These are phyloP conservation scores for Populus euphratica DNA, from an alignment of 345 rosid genomes.

Conservation along the genomic window DNA sequence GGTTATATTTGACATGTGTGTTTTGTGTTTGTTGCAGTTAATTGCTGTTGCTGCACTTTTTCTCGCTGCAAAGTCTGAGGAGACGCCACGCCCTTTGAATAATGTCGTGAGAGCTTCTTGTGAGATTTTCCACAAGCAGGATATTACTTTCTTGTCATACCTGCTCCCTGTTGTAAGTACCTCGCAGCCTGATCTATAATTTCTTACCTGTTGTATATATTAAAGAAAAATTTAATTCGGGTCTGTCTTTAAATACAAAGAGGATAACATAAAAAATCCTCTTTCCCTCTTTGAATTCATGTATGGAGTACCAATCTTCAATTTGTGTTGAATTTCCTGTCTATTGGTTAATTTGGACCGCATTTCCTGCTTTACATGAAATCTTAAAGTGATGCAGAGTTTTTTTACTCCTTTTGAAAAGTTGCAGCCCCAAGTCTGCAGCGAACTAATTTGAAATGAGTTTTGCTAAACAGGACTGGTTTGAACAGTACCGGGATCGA, in stretches of 20 bases:
- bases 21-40: slow-evolving; percentile 40
- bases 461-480: slow-evolving; percentile 61
- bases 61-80: slow-evolving; percentile 77
- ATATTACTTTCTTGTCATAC: slow-evolving; percentile 54
- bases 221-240: background rate
- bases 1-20: slow-evolving; percentile 6
- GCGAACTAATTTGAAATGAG: slow-evolving; percentile 10
- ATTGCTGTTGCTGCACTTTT: slow-evolving; percentile 76
- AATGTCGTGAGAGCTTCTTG: slow-evolving; percentile 52
- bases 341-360: background rate
- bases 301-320: background rate
- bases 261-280: background rate
- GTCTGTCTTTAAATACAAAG: no score
- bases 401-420: background rate
- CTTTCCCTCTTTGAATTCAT: background rate
- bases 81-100: slow-evolving; percentile 73
- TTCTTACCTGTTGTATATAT: background rate
- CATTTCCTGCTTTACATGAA: background rate
- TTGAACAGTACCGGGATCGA: slow-evolving; percentile 69
- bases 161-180: slow-evolving; percentile 62
- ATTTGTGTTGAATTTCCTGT: background rate
- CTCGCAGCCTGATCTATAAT: background rate
- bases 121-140: slow-evolving; percentile 67
- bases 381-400: background rate
- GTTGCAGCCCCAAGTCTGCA: background rate